phyloP scores from a whole-genome alignment of 2,329 filamentous ascomycete genomes.

The Didymella glomerata region DNA sequence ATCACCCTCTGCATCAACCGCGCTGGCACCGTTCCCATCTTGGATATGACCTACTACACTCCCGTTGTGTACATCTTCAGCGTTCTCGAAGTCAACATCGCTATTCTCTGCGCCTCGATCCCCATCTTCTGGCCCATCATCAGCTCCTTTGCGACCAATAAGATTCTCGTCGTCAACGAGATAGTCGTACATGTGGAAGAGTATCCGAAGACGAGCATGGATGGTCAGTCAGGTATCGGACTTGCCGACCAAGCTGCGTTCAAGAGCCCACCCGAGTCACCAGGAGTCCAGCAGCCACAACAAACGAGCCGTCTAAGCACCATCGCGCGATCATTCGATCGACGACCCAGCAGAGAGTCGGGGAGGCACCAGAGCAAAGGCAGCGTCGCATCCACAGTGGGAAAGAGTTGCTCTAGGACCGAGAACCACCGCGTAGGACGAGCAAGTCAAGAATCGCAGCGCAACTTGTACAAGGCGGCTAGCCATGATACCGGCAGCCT shows the following conservation, averaged over 20 bases:
- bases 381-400: constrained; percentile 3
- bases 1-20: constrained; percentile 39
- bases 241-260: constrained; percentile 26
- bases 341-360: constrained; percentile 13
- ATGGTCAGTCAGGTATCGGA: constrained; percentile 26
- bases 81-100: constrained; percentile 50
- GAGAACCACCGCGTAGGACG: constrained; percentile 14
- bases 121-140: constrained; percentile 53
- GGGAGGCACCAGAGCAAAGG: constrained; percentile 22
- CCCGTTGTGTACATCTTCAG: constrained; percentile 47
- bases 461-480: constrained; percentile 28
- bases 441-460: constrained; percentile 39
- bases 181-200: constrained; percentile 46
- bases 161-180: constrained; percentile 52
- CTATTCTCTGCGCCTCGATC: constrained; percentile 49
- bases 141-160: constrained; percentile 40
- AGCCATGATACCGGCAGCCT: constrained; percentile 9
- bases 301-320: constrained; percentile 27
- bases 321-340: constrained; percentile 13
- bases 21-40: constrained; percentile 42
- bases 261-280: constrained; percentile 16
- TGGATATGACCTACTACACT: constrained; percentile 44
- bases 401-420: not conserved
- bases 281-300: constrained; percentile 1
- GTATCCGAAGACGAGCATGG: constrained; percentile 28